phyloP scores from a whole-genome alignment of 257 asterid genomes.

The Leptodermis oblonga region DNA sequence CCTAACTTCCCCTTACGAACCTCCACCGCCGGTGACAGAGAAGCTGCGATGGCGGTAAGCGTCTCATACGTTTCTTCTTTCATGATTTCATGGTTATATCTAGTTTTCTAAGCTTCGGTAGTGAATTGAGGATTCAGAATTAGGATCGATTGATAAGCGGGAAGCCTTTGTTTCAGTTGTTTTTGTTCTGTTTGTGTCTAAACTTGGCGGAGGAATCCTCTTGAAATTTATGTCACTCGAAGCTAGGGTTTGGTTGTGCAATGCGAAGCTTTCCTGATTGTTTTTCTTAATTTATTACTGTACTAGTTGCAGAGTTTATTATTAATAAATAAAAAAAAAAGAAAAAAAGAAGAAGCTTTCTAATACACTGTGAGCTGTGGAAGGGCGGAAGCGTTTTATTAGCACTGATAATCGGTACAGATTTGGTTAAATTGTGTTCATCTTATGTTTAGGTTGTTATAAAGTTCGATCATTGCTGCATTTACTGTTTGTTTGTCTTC shows the following conservation, averaged over 20 bases:
- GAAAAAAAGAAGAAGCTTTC: neutral
- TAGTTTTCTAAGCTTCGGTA: neutral
- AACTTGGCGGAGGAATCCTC: too few relatives aligned
- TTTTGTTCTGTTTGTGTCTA: neutral
- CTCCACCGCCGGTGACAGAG: neutral
- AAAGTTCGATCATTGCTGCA: too few relatives aligned
- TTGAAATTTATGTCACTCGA: neutral
- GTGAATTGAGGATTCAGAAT: neutral
- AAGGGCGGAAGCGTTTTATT: neutral
- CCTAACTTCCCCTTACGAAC: neutral
- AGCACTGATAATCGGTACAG: neutral
- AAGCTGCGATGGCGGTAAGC: conserved; percentile 15
- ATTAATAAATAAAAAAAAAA: too few relatives aligned
- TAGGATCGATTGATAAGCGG: neutral
- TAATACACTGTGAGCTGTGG: neutral
- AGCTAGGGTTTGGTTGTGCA: neutral
- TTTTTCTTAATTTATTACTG: too few relatives aligned
- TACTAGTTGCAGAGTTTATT: too few relatives aligned
- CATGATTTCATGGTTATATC: neutral
- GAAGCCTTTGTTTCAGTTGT: neutral
- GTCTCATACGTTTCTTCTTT: neutral
- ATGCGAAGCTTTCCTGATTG: neutral
- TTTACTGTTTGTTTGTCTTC: neutral
- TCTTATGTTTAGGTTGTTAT: neutral
- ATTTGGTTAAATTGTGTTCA: neutral